Evolutionary conservation across 805 yeast species (phyloP).

Genomic region (Debaryomyces prosopidis): DNA sequence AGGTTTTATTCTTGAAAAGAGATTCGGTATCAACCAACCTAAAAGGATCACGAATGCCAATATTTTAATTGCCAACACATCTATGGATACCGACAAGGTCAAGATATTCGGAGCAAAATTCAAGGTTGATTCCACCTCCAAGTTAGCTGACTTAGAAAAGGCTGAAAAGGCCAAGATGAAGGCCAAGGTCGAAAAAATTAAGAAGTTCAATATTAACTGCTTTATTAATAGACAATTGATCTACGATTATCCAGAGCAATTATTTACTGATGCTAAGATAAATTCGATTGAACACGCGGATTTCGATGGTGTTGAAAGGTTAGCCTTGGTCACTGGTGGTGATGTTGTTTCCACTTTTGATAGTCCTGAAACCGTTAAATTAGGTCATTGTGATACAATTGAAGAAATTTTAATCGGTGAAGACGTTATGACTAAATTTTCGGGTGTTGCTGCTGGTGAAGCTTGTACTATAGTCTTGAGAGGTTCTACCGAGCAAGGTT

Average conservation of each 20-base stretch:
- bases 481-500: slow-evolving; percentile 49
- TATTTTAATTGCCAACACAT: slow-evolving; percentile 90
- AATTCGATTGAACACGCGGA: slow-evolving; percentile 98
- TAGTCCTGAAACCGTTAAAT: slow-evolving; percentile 77
- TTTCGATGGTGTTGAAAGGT: slow-evolving; percentile 95
- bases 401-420: slow-evolving; percentile 95
- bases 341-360: slow-evolving; percentile 98
- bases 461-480: slow-evolving; percentile 95
- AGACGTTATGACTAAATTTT: slow-evolving; percentile 82
- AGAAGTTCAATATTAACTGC: slow-evolving; percentile 81
- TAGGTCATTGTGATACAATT: slow-evolving; percentile 86
- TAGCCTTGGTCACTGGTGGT: slow-evolving; percentile 96
- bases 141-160: slow-evolving; percentile 88
- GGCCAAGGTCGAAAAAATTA: slow-evolving; percentile 82
- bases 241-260: slow-evolving; percentile 97
- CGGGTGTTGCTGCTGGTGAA: slow-evolving; percentile 94
- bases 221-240: slow-evolving; percentile 95
- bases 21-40: slow-evolving; percentile 93
- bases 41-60: slow-evolving; percentile 79
- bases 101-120: slow-evolving; percentile 97
- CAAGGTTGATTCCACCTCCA: slow-evolving; percentile 92
- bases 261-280: slow-evolving; percentile 82
- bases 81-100: slow-evolving; percentile 96
- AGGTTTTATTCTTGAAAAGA: slow-evolving; percentile 89
- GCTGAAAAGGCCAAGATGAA: slow-evolving; percentile 96